Evolutionary conservation across 2,329 filamentous ascomycete species (phyloP), one percentile per base, ranked within the genome.

Genomic region (Phialocephala subalpina): DNA sequence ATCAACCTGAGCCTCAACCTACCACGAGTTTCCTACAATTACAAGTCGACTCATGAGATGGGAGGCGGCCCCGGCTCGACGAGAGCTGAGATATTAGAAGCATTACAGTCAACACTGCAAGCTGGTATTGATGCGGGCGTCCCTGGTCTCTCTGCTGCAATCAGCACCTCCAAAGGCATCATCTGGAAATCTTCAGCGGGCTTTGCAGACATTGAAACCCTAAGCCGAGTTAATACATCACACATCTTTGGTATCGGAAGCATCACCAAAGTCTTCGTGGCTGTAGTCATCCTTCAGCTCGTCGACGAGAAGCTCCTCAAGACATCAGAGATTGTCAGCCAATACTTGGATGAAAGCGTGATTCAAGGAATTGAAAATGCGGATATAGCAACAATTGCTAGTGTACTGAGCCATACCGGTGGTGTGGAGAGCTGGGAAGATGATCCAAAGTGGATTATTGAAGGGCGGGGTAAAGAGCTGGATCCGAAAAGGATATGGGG

Each of bases 221-320:
- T 7, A 3, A 20, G 20, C 7, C 20, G 36, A 8, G 40, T 65
- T 16, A n/a, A 55, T 29, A 38, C 14, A 2, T 16, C 12, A 7
- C 22, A 65, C n/a, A 8, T 64, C 16, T 69, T 70, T n/a, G 68
- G 68, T 1, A 63, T 70, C 6, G 64, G 68, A 18, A 70, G 67
- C n/a, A 69, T 70, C 53, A 67, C 62, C 18, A 70, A 69, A 60
- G 64, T 69, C 20, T 69, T 69, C 35, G 47, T 67, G 9, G 49
- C 62, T 18, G 58, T 70, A 2, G 57, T 66, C 4, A 64, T 69
- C 7, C 61, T 69, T 14, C 64, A 67, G 45, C 64, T 70, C 6
- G 33, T 69, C 5, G 68, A 67, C 2, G 67, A 67, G 45, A 59
- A 58, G 4, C 45, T 22, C 18, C 62, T 70, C 20, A 62, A 52